A percentile compares a stretch with the other conserved stretches of the same genome.
Conservation (phyloP, 345 rosid genomes). For the Limnanthes douglasii region DNA sequence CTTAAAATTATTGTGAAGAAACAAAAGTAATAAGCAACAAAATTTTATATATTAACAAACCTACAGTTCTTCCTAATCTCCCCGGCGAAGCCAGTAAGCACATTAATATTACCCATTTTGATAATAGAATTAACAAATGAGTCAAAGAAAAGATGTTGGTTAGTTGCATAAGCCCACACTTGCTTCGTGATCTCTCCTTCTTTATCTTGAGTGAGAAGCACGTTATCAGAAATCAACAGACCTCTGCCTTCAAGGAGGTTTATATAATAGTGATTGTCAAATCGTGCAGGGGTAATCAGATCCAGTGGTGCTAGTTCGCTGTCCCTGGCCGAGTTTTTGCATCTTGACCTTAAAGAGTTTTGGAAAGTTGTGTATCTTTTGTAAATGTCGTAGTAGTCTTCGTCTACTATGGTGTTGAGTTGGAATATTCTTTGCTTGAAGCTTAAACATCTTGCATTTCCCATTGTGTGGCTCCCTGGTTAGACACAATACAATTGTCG, state of each 20-base stretch:
- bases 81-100: slow-evolving; percentile 31
- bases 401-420: slow-evolving; percentile 13
- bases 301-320: slow-evolving; percentile 40
- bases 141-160: slow-evolving; percentile 28
- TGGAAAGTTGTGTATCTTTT: slow-evolving; percentile 34
- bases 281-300: slow-evolving; percentile 30
- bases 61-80: slow-evolving; percentile 50
- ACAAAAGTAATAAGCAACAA: background rate
- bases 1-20: too few relatives aligned
- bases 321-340: slow-evolving; percentile 35
- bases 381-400: slow-evolving; percentile 31
- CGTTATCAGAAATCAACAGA: slow-evolving; percentile 45
- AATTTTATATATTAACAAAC: slow-evolving; percentile 18
- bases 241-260: slow-evolving; percentile 55
- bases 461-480: slow-evolving; percentile 79
- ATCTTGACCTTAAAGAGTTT: slow-evolving; percentile 32
- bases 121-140: slow-evolving; percentile 43
- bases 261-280: slow-evolving; percentile 58
- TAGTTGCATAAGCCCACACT: slow-evolving; percentile 41
- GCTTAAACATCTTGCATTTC: slow-evolving; percentile 62
- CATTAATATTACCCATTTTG: slow-evolving; percentile 61
- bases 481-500: too few relatives aligned
- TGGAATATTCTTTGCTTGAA: slow-evolving; percentile 43
- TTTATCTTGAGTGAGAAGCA: slow-evolving; percentile 26
- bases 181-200: slow-evolving; percentile 23